A percentile compares a stretch with the other conserved stretches of the same genome.
phyloP scores from a whole-genome alignment of 345 rosid species.

The Populus pruinosa region DNA sequence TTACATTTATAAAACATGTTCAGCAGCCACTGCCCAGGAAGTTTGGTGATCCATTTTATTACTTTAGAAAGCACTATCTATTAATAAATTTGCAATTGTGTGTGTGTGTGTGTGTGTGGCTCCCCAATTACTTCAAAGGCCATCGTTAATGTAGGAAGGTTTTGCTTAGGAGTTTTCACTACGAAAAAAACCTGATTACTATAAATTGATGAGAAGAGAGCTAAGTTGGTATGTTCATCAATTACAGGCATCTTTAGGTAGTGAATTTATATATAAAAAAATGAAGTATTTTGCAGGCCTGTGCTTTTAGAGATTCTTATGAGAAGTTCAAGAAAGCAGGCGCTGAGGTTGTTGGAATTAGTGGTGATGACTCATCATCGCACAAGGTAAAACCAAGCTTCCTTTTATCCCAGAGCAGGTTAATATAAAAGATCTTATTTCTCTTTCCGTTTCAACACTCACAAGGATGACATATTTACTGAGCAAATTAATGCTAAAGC shows the following conservation, averaged over 20 bases:
- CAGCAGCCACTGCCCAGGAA: neutral
- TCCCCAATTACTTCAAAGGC: neutral
- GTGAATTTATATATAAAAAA: neutral
- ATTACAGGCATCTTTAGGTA: neutral
- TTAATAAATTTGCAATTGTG: neutral
- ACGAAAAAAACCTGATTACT: neutral
- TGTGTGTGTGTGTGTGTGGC: neutral
- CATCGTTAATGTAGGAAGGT: neutral
- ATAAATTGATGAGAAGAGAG: neutral
- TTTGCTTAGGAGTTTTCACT: neutral
- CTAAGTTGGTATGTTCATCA: neutral
- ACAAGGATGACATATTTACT: too few relatives aligned
- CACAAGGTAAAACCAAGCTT: conserved; percentile 55
- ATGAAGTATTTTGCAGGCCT: conserved; percentile 44
- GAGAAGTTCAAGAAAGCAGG: conserved; percentile 99
- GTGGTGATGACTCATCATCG: conserved; percentile 83
- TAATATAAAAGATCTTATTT: neutral
- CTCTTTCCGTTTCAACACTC: neutral
- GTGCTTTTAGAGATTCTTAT: conserved; percentile 85
- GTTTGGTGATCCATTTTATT: neutral
- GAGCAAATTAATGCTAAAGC: too few relatives aligned
- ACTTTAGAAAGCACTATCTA: neutral
- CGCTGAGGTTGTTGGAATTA: conserved; percentile 87
- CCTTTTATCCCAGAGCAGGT: neutral
- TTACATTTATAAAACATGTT: neutral